Conservation (phyloP, 2,329 filamentous ascomycete species). For the Aspergillus arachidicola region DNA sequence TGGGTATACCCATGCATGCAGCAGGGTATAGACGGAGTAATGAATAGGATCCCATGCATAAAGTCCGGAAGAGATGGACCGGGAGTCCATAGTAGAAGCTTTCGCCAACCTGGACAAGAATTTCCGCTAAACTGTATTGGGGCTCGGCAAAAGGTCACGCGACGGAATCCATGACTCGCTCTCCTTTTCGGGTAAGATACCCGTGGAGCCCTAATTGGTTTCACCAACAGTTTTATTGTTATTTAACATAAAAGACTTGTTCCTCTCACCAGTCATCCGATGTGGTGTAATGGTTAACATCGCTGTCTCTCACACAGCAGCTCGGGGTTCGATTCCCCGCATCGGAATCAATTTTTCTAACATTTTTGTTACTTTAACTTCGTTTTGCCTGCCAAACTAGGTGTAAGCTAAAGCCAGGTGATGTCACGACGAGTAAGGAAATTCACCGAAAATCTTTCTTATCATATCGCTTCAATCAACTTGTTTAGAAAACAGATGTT, state of each 20-base stretch:
- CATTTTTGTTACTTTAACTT: not conserved
- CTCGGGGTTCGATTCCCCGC: slow-evolving; percentile 6
- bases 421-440: too few relatives aligned
- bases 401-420: too few relatives aligned
- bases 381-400: not conserved
- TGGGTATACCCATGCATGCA: not conserved
- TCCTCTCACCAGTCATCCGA: not conserved
- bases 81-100: not conserved
- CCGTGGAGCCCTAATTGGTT: not conserved
- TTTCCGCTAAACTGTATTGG: not conserved
- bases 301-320: slow-evolving; percentile 7
- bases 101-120: not conserved
- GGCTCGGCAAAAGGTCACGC: not conserved
- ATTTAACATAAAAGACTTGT: rapidly evolving
- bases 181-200: not conserved
- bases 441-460: too few relatives aligned
- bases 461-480: too few relatives aligned
- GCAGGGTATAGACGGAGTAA: not conserved
- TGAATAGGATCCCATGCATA: not conserved
- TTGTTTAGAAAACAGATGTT: too few relatives aligned
- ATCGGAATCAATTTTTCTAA: not conserved
- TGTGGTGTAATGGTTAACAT: slow-evolving; percentile 7
- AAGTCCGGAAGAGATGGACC: too few relatives aligned
- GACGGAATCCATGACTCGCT: not conserved
- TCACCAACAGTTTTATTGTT: not conserved